Base-by-base conservation (phyloP, 345 rosid genomes). In the Psidium guajava region DNA sequence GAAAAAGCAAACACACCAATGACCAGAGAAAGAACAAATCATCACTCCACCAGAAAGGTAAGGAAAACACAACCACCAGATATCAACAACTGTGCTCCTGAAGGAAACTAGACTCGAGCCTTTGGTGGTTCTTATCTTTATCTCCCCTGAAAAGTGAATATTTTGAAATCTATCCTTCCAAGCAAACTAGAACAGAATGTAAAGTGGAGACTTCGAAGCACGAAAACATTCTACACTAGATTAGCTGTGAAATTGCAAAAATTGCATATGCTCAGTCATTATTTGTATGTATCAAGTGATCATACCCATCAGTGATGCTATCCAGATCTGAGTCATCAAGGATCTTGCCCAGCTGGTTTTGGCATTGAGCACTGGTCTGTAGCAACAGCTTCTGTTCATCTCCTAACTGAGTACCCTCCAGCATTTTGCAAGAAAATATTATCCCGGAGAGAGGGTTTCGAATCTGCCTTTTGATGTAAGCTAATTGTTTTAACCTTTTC, bases 261-360 rank as follows among this genome's bases (percentile, higher is more conserved):
- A 69, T 36, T 21, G 36, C 36, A 32, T 69, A 36, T 69, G 77
- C 47, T 18, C 42, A 6, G 77, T 32, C 77, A 69, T 20, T 44
- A 47, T 32, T 47, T 49, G 47, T n/a, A 54, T 51, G 54, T 47
- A 24, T 44, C 82, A 49, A 81, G 57, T 28, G 21, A 82, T 52
- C 90, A 56, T 94, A 94, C 98, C 98, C 98, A 25, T 95, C 97
- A 86, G 92, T 94, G 88, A 97, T 94, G 89, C 92, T 92, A 87
- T 95, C 94, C 44, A 95, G 94, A 90, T 95, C 98, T 1, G 98
- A 91, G 90, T 94, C 98, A 84, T 95, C 93, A 42, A 97, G 96
- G 84, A 97, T 85, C 94, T 91, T 95, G 91, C 90, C 89, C 50
- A 97, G 93, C 87, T 97, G 99, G 84, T 73, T 90, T 89, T 97